A percentile compares a stretch with the other conserved stretches of the same genome.
These are phyloP conservation scores for Colletotrichum spaethianum DNA, from an alignment of 2,329 filamentous ascomycete genomes.

Conservation along the genomic window DNA sequence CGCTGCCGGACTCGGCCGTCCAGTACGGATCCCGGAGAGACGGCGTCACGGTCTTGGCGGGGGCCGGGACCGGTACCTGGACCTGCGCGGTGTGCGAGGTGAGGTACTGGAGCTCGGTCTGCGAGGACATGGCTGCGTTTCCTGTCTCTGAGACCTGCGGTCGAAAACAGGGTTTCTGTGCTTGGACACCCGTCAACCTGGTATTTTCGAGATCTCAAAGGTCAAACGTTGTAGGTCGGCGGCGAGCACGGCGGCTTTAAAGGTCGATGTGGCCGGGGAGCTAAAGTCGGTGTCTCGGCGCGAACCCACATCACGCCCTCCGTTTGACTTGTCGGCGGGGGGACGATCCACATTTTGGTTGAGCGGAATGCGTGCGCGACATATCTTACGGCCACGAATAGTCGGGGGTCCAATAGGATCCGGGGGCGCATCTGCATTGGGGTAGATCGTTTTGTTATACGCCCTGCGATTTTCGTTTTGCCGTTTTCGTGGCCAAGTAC, in stretches of 20 bases:
- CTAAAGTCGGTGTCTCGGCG: neutral
- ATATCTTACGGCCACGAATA: neutral
- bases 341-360: neutral
- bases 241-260: conserved; percentile 8
- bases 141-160: neutral
- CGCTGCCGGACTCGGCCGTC: conserved; percentile 8
- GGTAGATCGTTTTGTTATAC: neutral
- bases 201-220: neutral
- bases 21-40: conserved; percentile 20
- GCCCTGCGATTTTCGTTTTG: neutral
- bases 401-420: neutral
- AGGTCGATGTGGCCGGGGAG: conserved; percentile 1
- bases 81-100: conserved; percentile 1
- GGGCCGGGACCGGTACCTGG: neutral
- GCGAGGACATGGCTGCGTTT: conserved; percentile 14
- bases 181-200: neutral
- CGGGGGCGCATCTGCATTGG: neutral
- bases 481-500: neutral
- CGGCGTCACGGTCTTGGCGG: neutral
- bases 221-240: neutral
- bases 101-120: conserved; percentile 30
- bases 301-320: conserved; percentile 28
- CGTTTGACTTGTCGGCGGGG: conserved; percentile 9
- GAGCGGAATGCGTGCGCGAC: neutral
- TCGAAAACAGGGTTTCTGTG: neutral